Conservation (phyloP, 352 stramenopile genomes). For the Pythium biforme region DNA sequence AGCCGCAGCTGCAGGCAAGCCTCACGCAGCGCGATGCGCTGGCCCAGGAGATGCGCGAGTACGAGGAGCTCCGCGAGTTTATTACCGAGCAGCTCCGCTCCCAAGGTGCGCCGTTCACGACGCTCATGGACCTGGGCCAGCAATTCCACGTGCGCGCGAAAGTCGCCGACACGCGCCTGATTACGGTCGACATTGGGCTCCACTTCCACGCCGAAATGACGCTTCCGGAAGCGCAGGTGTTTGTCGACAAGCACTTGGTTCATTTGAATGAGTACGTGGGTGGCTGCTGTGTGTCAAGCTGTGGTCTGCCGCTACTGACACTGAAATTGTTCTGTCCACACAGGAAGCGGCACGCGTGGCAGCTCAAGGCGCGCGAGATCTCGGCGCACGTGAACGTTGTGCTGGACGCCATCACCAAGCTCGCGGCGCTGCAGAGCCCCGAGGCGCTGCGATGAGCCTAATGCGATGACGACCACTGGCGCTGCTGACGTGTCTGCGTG, state of each 20-base stretch:
- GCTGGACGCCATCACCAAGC: slow-evolving; percentile 73
- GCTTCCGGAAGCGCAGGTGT: slow-evolving; percentile 48
- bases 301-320: background rate
- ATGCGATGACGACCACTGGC: no score
- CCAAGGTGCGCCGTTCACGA: background rate
- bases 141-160: slow-evolving; percentile 76
- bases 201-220: slow-evolving; percentile 84
- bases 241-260: slow-evolving; percentile 52
- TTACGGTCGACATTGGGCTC: slow-evolving; percentile 70
- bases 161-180: slow-evolving; percentile 48
- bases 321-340: slow-evolving; percentile 3
- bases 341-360: slow-evolving; percentile 67
- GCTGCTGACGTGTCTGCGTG: no score
- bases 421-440: slow-evolving; percentile 54
- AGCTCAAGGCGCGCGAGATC: slow-evolving; percentile 66
- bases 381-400: slow-evolving; percentile 75
- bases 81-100: slow-evolving; percentile 32
- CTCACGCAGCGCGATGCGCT: slow-evolving; percentile 53
- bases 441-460: slow-evolving; percentile 8
- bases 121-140: slow-evolving; percentile 69
- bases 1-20: slow-evolving; percentile 62
- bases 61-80: slow-evolving; percentile 51
- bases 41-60: slow-evolving; percentile 55
- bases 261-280: slow-evolving; percentile 46
- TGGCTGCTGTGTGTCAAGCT: no score